These are phyloP conservation scores for Phytophthora colocasiae DNA, from an alignment of 352 stramenopile species.

Conservation along the genomic window DNA sequence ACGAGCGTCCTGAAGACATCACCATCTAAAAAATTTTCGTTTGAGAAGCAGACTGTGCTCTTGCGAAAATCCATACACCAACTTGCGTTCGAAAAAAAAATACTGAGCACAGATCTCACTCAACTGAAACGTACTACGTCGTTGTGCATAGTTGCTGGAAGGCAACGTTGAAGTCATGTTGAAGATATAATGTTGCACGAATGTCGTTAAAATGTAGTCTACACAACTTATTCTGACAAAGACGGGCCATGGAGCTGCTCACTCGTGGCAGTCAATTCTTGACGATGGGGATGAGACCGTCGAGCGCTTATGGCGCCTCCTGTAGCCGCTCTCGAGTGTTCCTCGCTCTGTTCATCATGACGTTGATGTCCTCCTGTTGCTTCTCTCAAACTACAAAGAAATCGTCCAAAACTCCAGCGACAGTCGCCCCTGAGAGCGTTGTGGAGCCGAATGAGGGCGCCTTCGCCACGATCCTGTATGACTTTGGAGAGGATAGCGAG, in stretches of 20 bases:
- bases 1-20: too few relatives aligned
- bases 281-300: slow-evolving; percentile 33
- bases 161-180: slow-evolving; percentile 10
- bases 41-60: too few relatives aligned
- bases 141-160: neutral
- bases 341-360: slow-evolving; percentile 1
- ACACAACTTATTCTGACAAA: slow-evolving; percentile 13
- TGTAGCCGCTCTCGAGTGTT: slow-evolving; percentile 4
- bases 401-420: slow-evolving; percentile 8
- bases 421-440: slow-evolving; percentile 28
- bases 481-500: slow-evolving; percentile 68
- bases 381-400: neutral
- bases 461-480: slow-evolving; percentile 79
- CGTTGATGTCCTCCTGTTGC: slow-evolving; percentile 8
- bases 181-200: slow-evolving; percentile 13
- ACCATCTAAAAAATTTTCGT: too few relatives aligned
- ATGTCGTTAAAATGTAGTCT: slow-evolving; percentile 14
- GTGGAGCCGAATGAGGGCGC: slow-evolving; percentile 48
- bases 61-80: too few relatives aligned
- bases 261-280: slow-evolving; percentile 20
- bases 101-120: too few relatives aligned
- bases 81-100: too few relatives aligned
- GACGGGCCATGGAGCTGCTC: slow-evolving; percentile 15
- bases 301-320: slow-evolving; percentile 15
- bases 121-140: too few relatives aligned